Base-by-base conservation (phyloP, 768 basidiomycete genomes). In the Mrakia frigida region DNA sequence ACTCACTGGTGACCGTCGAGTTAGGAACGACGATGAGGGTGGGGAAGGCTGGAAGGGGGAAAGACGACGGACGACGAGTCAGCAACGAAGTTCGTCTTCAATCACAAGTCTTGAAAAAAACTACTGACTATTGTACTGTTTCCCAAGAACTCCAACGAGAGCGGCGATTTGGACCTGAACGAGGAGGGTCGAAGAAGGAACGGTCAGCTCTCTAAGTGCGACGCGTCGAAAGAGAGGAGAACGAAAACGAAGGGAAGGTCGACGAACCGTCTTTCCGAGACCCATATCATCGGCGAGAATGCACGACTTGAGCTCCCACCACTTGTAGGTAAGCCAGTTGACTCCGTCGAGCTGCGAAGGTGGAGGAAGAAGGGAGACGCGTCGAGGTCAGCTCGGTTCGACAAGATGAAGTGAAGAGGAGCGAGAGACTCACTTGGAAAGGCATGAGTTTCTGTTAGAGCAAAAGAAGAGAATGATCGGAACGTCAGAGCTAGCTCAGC, bases 251-350 rank as follows among this genome's bases (percentile, higher is more conserved):
- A 21, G 46, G n/a, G n/a, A 41, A 11, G 5, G 5, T 21, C 2
- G 50, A 79, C 81, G 73, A 25, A 83, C 83, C 0, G 83, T 84
- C 74, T 84, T 84, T 13, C 83, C 93, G 82, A 94, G 84, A 76
- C 94, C 94, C 97, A 99, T 98, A 83, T 98, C 97, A 82, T 99
- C 97, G 3, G 97, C 96, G 31, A 98, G 87, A 63, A 84, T 83
- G 73, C 82, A 82, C 2, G 82, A 81, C n/a, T 81, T 80, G 28
- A 80, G 78, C 59, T 80, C 80, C 75, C 81, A 81, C 77, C 83
- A 81, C 65, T 83, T 82, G 65, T 80, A 78, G 95, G 82, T 43
- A 73, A 82, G 72, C 83, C 84, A 85, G 68, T 84, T 83, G 37
- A 86, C 77, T 0, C 85, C 85, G 39, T 83, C 81, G 56, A 85